Evolutionary conservation across 2,329 filamentous ascomycete species (phyloP).

Genomic region (Colletotrichum navitas): DNA sequence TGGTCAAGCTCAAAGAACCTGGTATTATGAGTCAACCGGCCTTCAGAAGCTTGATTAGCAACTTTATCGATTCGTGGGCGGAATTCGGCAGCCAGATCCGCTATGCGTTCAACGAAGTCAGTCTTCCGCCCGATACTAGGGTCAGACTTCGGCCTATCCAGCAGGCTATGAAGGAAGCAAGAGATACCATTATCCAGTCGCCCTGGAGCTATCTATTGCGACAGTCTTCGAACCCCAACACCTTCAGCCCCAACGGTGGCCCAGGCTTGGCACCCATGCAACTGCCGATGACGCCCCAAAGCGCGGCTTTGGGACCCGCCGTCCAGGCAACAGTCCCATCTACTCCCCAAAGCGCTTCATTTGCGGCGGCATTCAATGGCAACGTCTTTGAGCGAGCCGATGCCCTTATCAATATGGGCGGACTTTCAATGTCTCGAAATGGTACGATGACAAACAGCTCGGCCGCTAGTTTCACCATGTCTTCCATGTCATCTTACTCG

Average conservation of each 20-base stretch:
- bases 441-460: constrained; percentile 58
- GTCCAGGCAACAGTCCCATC: constrained; percentile 90
- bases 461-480: constrained; percentile 42
- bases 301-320: constrained; percentile 88
- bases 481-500: constrained; percentile 57
- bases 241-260: constrained; percentile 43
- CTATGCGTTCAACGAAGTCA: constrained; percentile 62
- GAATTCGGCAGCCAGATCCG: constrained; percentile 74
- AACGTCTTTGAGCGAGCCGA: constrained; percentile 73
- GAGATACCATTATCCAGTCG: constrained; percentile 74
- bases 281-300: constrained; percentile 87
- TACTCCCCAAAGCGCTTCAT: constrained; percentile 71
- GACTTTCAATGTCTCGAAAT: constrained; percentile 68
- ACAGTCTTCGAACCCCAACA: constrained; percentile 43
- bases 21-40: constrained; percentile 73
- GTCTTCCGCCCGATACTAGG: constrained; percentile 76
- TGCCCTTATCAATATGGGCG: constrained; percentile 68
- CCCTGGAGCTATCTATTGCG: constrained; percentile 65
- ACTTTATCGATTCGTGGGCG: constrained; percentile 78
- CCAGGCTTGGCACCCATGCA: constrained; percentile 52
- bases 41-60: constrained; percentile 80
- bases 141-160: constrained; percentile 84
- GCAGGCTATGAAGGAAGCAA: constrained; percentile 84
- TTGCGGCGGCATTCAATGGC: constrained; percentile 66
- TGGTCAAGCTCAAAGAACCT: constrained; percentile 88